Base-by-base conservation (phyloP, 1,284 basidiomycete genomes). In the Ustilago cynodontis region DNA sequence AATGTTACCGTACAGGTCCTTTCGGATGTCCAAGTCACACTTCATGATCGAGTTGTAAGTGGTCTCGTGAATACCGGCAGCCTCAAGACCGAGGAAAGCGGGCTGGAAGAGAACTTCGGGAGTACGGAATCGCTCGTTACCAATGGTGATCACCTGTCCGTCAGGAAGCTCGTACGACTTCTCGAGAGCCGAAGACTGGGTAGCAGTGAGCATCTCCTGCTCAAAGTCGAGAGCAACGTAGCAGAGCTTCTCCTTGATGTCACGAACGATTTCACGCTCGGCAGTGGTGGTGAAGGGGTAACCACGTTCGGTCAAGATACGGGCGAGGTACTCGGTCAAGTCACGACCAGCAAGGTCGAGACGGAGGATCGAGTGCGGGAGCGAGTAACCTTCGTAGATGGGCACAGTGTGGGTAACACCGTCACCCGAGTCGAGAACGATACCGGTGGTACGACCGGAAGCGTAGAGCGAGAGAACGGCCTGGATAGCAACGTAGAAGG, bases 81-180 rank as follows among this genome's bases (percentile, higher is more conserved):
- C 91, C 88, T 98, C 95, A 63, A 95, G 91, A 85, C 95, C 95
- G 67, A 97, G 89, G 90, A 98, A 91, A 57, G 93, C 90, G 60
- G 95, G 95, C 89, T 97, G 93, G 94, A 98, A 98, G 85, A 98
- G 91, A 50, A 94, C 94, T 87, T 98, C 95, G 71, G 95, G 94
- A 77, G 93, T 92, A 86, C 95, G 94, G 95, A 98, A 98, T 80
- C 94, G 92, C 88, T 97, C 95, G 87, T 95, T 95, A 70, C 95
- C 94, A 81, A 97, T 94, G 78, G 94, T 96, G 88, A 97, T 96
- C 80, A 96, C 93, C 88, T 96, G 94, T 80, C 95, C 95, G 86
- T 98, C 95, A 72, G 95, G 95, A 80, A 98, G 90, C 88, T 97
- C 94, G 88, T 97, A 97, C 86, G 90, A 93, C 91, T 96, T 97